Conservation (phyloP, 768 basidiomycete genomes). For the Aureoboletus auriporus region DNA sequence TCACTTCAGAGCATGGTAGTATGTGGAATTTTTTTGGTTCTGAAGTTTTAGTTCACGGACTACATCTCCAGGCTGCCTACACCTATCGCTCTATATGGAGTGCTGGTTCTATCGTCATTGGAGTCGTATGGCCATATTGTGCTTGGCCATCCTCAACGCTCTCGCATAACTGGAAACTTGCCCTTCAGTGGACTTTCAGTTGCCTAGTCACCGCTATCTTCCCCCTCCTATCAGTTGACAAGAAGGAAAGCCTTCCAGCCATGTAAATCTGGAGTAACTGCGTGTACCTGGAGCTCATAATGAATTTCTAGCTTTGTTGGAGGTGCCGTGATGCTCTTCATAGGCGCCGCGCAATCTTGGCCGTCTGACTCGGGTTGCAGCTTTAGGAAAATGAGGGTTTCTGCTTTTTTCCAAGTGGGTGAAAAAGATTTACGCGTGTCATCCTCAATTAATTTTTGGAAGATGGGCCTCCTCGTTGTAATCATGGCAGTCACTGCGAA, state of each 20-base stretch:
- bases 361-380: background rate
- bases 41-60: background rate
- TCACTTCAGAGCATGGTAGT: constrained; percentile 73
- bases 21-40: constrained; percentile 24
- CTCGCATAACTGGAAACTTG: constrained; percentile 22
- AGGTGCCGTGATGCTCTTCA: constrained; percentile 40
- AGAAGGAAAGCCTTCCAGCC: constrained; percentile 52
- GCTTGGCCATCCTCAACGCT: constrained; percentile 42
- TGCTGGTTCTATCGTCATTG: constrained; percentile 55
- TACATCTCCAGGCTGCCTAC: constrained; percentile 54
- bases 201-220: constrained; percentile 62
- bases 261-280: constrained; percentile 49
- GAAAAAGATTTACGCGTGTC: background rate
- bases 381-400: background rate
- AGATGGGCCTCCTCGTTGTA: constrained; percentile 44
- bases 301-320: constrained; percentile 39
- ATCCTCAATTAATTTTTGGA: background rate
- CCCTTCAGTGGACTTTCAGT: constrained; percentile 41
- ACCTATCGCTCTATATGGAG: constrained; percentile 71
- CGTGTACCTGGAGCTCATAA: constrained; percentile 5
- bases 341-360: constrained; percentile 26
- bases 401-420: constrained; percentile 24
- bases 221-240: constrained; percentile 69
- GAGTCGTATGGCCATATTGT: constrained; percentile 59
- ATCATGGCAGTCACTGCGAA: constrained; percentile 52